These are phyloP conservation scores for Scheffersomyces illinoinensis DNA, from an alignment of 1,139 yeast genomes.

Conservation along the genomic window DNA sequence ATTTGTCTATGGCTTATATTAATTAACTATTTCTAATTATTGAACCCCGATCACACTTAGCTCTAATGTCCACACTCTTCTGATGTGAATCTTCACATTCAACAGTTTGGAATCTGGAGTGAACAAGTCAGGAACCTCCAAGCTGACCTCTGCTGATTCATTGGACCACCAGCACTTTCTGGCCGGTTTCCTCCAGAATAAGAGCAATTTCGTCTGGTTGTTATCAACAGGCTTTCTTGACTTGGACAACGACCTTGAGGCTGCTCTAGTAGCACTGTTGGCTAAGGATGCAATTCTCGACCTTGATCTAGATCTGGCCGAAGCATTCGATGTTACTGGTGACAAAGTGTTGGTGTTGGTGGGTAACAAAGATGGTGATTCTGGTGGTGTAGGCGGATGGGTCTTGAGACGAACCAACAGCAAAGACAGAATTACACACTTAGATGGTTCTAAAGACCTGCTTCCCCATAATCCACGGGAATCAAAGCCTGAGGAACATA, in stretches of 20 bases:
- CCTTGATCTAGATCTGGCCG: slow-evolving; percentile 47
- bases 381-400: slow-evolving; percentile 38
- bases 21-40: slow-evolving; percentile 13
- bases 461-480: slow-evolving; percentile 81
- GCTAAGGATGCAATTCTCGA: slow-evolving; percentile 45
- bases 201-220: slow-evolving; percentile 67
- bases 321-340: slow-evolving; percentile 41
- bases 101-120: slow-evolving; percentile 16
- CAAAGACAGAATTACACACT: slow-evolving; percentile 82
- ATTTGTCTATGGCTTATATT: not conserved
- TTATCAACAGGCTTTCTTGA: slow-evolving; percentile 33
- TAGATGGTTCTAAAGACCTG: slow-evolving; percentile 79
- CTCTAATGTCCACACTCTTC: slow-evolving; percentile 87
- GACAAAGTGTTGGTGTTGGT: slow-evolving; percentile 5
- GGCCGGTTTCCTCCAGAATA: slow-evolving; percentile 98
- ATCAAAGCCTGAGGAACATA: slow-evolving; percentile 84
- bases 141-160: slow-evolving; percentile 54
- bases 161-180: slow-evolving; percentile 99
- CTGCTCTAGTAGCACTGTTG: slow-evolving; percentile 45
- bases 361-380: slow-evolving; percentile 51
- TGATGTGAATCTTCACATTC: slow-evolving; percentile 59
- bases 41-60: slow-evolving; percentile 62
- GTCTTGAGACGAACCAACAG: slow-evolving; percentile 67
- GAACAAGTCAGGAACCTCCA: slow-evolving; percentile 31
- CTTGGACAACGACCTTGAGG: slow-evolving; percentile 56